phyloP scores from a whole-genome alignment of 2,329 filamentous ascomycete species.

The Ceratocystis papillata region DNA sequence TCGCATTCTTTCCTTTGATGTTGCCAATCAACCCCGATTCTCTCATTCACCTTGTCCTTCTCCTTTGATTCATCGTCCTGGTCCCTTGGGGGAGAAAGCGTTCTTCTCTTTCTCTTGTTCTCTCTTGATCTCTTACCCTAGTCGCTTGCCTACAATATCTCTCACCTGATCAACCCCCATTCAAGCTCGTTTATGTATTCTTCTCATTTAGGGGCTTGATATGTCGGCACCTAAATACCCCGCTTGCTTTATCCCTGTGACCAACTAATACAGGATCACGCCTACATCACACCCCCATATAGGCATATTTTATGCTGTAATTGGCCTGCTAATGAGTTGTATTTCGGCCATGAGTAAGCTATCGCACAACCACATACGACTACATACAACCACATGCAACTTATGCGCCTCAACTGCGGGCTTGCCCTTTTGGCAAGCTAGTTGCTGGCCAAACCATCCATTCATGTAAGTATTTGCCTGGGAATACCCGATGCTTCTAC shows the following conservation, averaged over 20 bases:
- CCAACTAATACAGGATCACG: conserved; percentile 11
- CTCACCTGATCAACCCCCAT: background rate
- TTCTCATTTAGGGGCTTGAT: conserved; percentile 3
- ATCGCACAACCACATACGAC: background rate
- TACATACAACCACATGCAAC: background rate
- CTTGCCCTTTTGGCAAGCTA: background rate
- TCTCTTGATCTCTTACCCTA: background rate
- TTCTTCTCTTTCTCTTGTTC: background rate
- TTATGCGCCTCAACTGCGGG: background rate
- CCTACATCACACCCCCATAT: background rate
- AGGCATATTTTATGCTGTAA: background rate
- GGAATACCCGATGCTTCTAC: too few relatives aligned
- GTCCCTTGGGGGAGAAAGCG: background rate
- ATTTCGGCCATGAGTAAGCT: background rate
- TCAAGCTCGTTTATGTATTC: background rate
- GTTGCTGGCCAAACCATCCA: background rate
- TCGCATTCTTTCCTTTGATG: background rate
- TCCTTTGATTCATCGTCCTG: background rate
- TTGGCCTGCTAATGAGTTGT: background rate
- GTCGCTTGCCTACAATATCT: background rate
- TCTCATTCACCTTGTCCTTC: background rate
- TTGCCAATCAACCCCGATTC: background rate
- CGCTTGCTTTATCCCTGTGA: background rate
- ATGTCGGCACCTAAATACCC: conserved; percentile 2
- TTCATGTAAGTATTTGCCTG: background rate